Evolutionary conservation across 2,329 filamentous ascomycete genomes (phyloP).

Genomic region (Botryosphaeria agaves): DNA sequence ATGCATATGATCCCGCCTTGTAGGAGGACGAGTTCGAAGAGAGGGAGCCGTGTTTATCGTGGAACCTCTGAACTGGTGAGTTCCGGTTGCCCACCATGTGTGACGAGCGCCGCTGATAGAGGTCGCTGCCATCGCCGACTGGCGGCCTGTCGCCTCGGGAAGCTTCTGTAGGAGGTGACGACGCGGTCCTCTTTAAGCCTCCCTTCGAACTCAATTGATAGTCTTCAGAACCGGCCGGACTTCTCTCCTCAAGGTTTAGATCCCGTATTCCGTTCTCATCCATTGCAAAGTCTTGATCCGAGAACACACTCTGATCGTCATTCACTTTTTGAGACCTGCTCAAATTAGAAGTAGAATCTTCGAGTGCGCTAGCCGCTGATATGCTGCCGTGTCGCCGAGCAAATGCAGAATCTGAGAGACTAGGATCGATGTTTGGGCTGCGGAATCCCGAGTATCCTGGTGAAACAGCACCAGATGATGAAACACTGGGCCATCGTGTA

Average conservation of each 20-base stretch:
- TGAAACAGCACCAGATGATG: constrained; percentile 24
- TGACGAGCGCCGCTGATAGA: constrained; percentile 35
- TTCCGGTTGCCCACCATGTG: constrained; percentile 38
- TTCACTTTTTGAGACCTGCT: constrained; percentile 40
- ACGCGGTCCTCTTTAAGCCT: constrained; percentile 47
- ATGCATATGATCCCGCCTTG: constrained; percentile 45
- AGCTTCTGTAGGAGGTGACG: constrained; percentile 42
- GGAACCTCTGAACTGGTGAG: constrained; percentile 35
- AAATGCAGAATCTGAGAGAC: constrained; percentile 10
- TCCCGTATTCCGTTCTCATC: constrained; percentile 35
- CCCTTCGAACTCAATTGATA: constrained; percentile 26
- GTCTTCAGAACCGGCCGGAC: constrained; percentile 25
- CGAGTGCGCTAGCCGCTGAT: constrained; percentile 25
- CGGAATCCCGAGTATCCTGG: constrained; percentile 23
- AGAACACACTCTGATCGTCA: constrained; percentile 42
- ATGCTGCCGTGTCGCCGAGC: constrained; percentile 28
- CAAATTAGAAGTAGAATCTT: constrained; percentile 32
- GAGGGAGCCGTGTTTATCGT: constrained; percentile 40
- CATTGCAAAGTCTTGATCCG: constrained; percentile 32
- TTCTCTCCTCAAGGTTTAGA: constrained; percentile 36
- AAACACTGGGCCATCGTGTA: constrained; percentile 18
- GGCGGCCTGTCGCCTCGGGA: constrained; percentile 27
- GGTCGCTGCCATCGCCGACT: constrained; percentile 24
- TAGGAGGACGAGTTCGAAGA: constrained; percentile 49
- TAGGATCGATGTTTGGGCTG: constrained; percentile 21